These are phyloP conservation scores for Novymonas esmeraldas DNA, from an alignment of 208 protist genomes.

Conservation along the genomic window DNA sequence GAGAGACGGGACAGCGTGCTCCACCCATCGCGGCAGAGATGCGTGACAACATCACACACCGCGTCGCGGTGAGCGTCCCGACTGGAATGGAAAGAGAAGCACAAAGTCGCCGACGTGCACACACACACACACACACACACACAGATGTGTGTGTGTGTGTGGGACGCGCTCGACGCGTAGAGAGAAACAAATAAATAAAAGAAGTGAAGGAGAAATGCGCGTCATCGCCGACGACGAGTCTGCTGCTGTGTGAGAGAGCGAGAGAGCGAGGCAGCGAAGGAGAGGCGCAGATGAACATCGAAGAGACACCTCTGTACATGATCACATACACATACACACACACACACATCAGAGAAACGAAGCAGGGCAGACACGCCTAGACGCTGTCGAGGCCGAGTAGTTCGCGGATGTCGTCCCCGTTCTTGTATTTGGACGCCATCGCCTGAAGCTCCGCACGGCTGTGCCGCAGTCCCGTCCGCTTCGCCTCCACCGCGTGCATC, in stretches of 20 bases:
- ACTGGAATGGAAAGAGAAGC: too few species aligned
- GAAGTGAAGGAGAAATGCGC: too few species aligned
- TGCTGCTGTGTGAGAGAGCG: too few species aligned
- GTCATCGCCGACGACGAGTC: too few species aligned
- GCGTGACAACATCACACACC: background rate
- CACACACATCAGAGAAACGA: background rate
- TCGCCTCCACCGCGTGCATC: slow-evolving; percentile 53
- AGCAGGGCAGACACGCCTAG: background rate
- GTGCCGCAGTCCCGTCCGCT: slow-evolving; percentile 43
- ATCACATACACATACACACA: slow-evolving; percentile 2
- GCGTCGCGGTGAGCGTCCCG: too few species aligned
- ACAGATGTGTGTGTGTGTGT: background rate
- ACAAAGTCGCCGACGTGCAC: background rate
- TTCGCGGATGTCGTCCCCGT: slow-evolving; percentile 57
- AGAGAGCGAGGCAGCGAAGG: background rate
- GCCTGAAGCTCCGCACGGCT: slow-evolving; percentile 39
- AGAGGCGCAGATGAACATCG: background rate
- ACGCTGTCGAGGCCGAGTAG: slow-evolving; percentile 23
- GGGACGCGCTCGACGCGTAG: too few species aligned
- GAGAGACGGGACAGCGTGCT: background rate
- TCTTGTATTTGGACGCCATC: slow-evolving; percentile 63
- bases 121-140: slow-evolving; percentile 1
- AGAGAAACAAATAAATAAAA: too few species aligned
- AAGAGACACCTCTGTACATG: background rate
- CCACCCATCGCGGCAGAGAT: background rate